Conservation (phyloP, 2,329 filamentous ascomycete genomes). For the Lanzia echinophila region DNA sequence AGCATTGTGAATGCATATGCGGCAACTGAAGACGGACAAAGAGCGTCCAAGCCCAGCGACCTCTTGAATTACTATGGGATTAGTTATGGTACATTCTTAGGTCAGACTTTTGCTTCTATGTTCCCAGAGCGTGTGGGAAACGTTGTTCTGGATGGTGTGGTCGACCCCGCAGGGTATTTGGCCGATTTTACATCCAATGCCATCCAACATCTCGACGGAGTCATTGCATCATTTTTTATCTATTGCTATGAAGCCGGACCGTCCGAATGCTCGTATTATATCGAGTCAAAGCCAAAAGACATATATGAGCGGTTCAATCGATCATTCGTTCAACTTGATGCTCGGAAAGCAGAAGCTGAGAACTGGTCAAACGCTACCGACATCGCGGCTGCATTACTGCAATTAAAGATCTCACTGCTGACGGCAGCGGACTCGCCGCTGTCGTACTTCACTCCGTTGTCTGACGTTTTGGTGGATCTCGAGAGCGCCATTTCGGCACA, state of each 20-base stretch:
- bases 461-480: not conserved
- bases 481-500: not conserved
- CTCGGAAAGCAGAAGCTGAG: not conserved
- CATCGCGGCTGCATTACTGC: not conserved
- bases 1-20: constrained; percentile 27
- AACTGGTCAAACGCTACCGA: not conserved
- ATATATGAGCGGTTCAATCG: too few species aligned
- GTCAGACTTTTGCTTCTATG: constrained; percentile 38
- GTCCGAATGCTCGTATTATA: too few species aligned
- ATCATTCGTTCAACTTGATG: not conserved
- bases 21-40: constrained; percentile 12
- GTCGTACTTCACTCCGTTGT: not conserved
- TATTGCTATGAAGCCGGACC: not conserved
- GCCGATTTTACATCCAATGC: not conserved
- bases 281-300: too few species aligned
- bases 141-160: constrained; percentile 30
- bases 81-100: constrained; percentile 41
- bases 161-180: constrained; percentile 22
- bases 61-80: constrained; percentile 43
- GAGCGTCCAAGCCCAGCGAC: constrained; percentile 2
- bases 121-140: constrained; percentile 37
- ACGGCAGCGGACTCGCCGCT: not conserved
- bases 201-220: not conserved
- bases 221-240: not conserved
- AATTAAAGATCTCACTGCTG: not conserved